Percentiles rank a stretch among this genome's conserved stretches.
These are phyloP conservation scores for Apiospora koreana DNA, from an alignment of 2,329 filamentous ascomycete species.

Conservation along the genomic window DNA sequence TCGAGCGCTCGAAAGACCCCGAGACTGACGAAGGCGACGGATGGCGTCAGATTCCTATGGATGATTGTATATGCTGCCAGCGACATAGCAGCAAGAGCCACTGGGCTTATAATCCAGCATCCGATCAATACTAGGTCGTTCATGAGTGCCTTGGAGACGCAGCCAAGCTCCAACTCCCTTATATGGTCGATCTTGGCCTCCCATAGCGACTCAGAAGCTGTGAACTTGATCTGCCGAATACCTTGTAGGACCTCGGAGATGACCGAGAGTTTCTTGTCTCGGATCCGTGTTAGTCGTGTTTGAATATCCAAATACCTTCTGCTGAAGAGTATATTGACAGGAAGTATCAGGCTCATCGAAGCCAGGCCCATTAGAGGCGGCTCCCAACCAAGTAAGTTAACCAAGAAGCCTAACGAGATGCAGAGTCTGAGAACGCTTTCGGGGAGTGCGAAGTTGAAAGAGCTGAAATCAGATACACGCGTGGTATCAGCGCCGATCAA, in stretches of 20 bases:
- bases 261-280: conserved; percentile 74
- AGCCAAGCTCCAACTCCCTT: conserved; percentile 65
- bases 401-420: conserved; percentile 66
- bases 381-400: conserved; percentile 72
- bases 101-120: conserved; percentile 73
- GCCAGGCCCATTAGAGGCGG: conserved; percentile 66
- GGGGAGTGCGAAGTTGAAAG: conserved; percentile 66
- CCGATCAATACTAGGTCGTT: conserved; percentile 63
- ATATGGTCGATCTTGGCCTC: conserved; percentile 66
- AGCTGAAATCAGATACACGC: conserved; percentile 66
- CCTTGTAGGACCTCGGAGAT: conserved; percentile 76
- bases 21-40: conserved; percentile 77
- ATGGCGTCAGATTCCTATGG: conserved; percentile 65
- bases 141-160: conserved; percentile 66
- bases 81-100: conserved; percentile 71
- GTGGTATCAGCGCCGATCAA: conserved; percentile 75
- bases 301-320: conserved; percentile 66
- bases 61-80: conserved; percentile 68
- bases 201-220: conserved; percentile 74
- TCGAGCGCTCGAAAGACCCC: conserved; percentile 74
- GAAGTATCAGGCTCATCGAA: conserved; percentile 64
- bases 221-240: conserved; percentile 84
- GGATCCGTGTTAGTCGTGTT: conserved; percentile 70
- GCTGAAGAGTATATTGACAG: conserved; percentile 68
- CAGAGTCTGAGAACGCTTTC: conserved; percentile 63